Conservation (phyloP, 1,139 yeast genomes). For the Pichia kudriavzevii region DNA sequence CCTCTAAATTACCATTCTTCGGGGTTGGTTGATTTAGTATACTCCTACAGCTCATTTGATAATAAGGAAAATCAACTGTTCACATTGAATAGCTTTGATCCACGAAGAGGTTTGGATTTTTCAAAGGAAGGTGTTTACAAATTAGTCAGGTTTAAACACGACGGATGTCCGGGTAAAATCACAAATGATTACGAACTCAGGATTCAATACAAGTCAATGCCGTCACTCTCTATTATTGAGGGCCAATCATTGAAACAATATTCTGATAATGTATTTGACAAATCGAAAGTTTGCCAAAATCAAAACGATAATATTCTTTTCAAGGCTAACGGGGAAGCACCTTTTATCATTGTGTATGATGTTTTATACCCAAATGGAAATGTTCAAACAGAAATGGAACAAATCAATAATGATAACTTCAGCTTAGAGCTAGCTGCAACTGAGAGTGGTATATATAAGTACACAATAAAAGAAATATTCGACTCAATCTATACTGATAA, state of each 20-base stretch:
- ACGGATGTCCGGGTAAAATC: conserved; percentile 62
- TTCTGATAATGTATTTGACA: conserved; percentile 7
- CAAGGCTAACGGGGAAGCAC: conserved; percentile 53
- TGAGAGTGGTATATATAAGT: conserved; percentile 51
- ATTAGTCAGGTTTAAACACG: conserved; percentile 52
- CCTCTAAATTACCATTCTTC: conserved; percentile 45
- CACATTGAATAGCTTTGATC: conserved; percentile 25
- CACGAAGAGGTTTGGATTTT: conserved; percentile 35
- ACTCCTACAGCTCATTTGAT: conserved; percentile 29
- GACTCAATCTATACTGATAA: conserved; percentile 58
- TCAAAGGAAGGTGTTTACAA: conserved; percentile 56
- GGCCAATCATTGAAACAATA: conserved; percentile 1
- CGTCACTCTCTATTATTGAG: conserved; percentile 27
- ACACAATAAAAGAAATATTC: conserved; percentile 52
- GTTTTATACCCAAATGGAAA: conserved; percentile 53
- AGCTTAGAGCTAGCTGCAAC: conserved; percentile 25
- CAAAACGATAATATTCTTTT: conserved; percentile 33
- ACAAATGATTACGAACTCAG: conserved; percentile 31
- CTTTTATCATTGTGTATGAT: conserved; percentile 67
- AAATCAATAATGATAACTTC: conserved; percentile 44
- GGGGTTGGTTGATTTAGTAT: conserved; percentile 41
- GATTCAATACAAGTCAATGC: conserved; percentile 50
- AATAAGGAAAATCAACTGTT: conserved; percentile 19
- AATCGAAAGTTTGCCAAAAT: conserved; percentile 20
- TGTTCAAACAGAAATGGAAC: conserved; percentile 36